phyloP scores from a whole-genome alignment of 441 rosid species.

The Eruca vesicaria region DNA sequence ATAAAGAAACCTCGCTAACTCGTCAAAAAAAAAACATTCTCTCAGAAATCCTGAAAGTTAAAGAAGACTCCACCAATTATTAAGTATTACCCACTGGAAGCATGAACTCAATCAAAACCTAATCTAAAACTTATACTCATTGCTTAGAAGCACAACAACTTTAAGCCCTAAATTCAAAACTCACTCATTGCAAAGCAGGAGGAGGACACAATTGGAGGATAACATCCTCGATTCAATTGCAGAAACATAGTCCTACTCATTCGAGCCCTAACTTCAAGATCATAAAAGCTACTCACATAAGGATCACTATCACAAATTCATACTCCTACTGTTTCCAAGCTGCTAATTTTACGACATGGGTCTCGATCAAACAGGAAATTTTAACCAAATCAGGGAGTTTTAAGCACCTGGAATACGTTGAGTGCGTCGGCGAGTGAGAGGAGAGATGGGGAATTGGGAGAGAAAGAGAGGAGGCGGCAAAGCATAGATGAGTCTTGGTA shows the following conservation, averaged over 20 bases:
- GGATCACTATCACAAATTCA: neutral
- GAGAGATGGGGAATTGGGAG: slow-evolving; percentile 61
- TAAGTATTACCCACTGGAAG: no score
- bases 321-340: neutral
- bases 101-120: neutral
- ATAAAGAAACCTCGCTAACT: no score
- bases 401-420: slow-evolving; percentile 66
- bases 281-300: slow-evolving; percentile 7
- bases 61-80: no score
- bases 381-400: neutral
- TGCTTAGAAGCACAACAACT: neutral
- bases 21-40: no score
- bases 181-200: neutral
- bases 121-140: neutral
- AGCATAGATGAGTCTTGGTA: slow-evolving; percentile 70
- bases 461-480: slow-evolving; percentile 56
- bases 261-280: neutral
- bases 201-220: neutral
- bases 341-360: slow-evolving; percentile 11
- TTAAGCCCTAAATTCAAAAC: neutral
- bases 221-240: neutral
- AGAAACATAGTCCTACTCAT: neutral
- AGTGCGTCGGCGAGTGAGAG: slow-evolving; percentile 87
- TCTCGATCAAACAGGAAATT: neutral
- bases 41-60: no score